phyloP scores from a whole-genome alignment of 2,329 filamentous ascomycete species.

The Arthrocladium fulminans region DNA sequence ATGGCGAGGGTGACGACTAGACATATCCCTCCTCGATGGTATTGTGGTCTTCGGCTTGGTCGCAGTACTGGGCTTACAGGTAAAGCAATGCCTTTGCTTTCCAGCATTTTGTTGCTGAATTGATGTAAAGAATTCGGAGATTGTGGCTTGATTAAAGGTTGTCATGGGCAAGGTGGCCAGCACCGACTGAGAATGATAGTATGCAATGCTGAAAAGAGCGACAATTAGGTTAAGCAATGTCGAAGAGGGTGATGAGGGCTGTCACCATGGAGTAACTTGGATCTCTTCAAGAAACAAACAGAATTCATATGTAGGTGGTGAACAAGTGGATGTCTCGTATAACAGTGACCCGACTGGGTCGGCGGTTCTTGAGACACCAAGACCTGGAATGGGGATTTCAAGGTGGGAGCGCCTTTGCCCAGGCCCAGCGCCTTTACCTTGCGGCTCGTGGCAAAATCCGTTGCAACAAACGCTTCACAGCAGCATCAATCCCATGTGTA shows the following conservation, averaged over 20 bases:
- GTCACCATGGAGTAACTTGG: background rate
- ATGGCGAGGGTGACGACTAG: conserved; percentile 3
- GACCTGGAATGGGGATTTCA: no score
- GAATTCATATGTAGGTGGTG: background rate
- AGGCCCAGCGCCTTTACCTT: background rate
- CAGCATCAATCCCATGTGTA: background rate
- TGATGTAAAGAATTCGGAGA: background rate
- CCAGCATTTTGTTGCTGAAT: background rate
- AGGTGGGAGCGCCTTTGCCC: background rate
- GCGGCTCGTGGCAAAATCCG: background rate
- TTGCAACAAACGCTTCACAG: background rate
- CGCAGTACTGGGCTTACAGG: conserved; percentile 2
- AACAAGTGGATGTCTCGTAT: background rate
- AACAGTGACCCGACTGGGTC: background rate
- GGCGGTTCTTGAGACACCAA: background rate
- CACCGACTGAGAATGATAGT: background rate
- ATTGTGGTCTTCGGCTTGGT: background rate
- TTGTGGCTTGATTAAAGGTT: background rate
- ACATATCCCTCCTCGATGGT: background rate
- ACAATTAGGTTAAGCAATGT: no score
- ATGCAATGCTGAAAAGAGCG: background rate
- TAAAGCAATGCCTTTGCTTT: background rate
- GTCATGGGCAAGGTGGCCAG: background rate
- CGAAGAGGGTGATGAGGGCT: background rate
- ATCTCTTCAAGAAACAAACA: background rate